phyloP scores from a whole-genome alignment of 164 flowering plant species.

The Dillenia turbinata region DNA sequence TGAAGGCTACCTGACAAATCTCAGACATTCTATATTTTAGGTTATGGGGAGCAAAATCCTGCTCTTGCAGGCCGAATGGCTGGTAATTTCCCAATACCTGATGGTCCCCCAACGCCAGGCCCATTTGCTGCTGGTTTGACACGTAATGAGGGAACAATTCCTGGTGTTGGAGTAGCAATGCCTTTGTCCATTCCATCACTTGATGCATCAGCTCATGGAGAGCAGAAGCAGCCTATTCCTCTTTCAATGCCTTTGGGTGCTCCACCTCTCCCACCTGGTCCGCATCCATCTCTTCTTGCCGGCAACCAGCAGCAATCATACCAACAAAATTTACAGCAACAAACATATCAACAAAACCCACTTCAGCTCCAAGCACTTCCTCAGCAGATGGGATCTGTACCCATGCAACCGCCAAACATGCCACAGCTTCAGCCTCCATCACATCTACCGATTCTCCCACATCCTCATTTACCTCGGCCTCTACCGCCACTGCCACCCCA shows the following conservation, averaged over 20 bases:
- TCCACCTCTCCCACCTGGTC: constrained; percentile 97
- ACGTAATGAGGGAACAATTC: constrained; percentile 95
- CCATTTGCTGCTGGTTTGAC: constrained; percentile 69
- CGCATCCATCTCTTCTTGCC: constrained; percentile 79
- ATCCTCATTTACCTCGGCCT: constrained; percentile 78
- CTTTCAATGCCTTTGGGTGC: constrained; percentile 63
- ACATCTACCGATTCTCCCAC: constrained; percentile 57
- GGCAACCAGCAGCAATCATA: constrained; percentile 63
- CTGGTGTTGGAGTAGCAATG: constrained; percentile 96
- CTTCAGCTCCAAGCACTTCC: constrained; percentile 46
- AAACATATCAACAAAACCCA: constrained; percentile 30
- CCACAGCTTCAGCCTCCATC: constrained; percentile 73
- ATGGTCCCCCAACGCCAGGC: constrained; percentile 78
- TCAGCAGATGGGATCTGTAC: constrained; percentile 66
- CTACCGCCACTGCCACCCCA: constrained; percentile 57
- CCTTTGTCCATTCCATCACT: constrained; percentile 63
- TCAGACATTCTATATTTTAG: constrained; percentile 25
- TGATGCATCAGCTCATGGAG: constrained; percentile 73
- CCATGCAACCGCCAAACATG: constrained; percentile 64
- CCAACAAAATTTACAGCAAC: constrained; percentile 71
- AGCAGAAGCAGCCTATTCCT: constrained; percentile 57
- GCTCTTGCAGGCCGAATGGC: constrained; percentile 53
- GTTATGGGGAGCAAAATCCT: constrained; percentile 80
- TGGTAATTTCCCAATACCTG: constrained; percentile 58
- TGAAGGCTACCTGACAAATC: too few relatives aligned